Base-by-base conservation (phyloP, 192 early-diverging fungal genomes). In the Endogone sp. region DNA sequence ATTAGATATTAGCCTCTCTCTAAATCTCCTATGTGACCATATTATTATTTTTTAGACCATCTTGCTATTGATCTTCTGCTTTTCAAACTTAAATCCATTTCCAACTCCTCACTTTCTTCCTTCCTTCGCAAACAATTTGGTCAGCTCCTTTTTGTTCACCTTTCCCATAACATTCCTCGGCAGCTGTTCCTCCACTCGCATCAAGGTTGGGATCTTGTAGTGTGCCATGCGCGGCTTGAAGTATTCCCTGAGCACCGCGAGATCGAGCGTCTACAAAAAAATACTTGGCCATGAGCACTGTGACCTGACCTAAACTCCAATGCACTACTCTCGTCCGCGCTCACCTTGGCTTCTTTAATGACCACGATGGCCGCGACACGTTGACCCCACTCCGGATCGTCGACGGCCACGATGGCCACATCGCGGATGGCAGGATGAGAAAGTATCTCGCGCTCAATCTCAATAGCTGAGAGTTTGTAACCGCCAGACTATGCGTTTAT, bases 141-240 rank as follows among this genome's bases (percentile, higher is more conserved):
- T 69, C 32, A 95, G 76, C 4, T 83, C 86, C 75, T 92, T 94
- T 73, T 96, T 96, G 72, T 88, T 90, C 11, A 95, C 86, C 80
- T 96, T 96, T 26, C 93, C 92, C 92, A 96, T 94, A 4, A 88
- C 86, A 66, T 96, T 96, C 29, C 89, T 81, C 6, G 93, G 94
- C 68, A 96, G 71, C 26, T 75, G 71, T 32, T 88, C 82, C 32
- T 79, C 68, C 2, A 85, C 72, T 28, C 72, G 68, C 23, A 88
- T 60, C 63, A 73, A 29, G 55, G 76, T 86, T 9, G 94, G 94
- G 2, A 91, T 65, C 74, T 96, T 94, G 79, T 94, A 95, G 55
- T 72, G 74, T 3, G 94, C 92, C 69, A 96, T 71, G 49, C 79
- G 78, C 25, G 74, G 64, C 72, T 89, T 83, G 63, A 91, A 80